Percentiles rank a stretch among this genome's conserved stretches.
Conservation (phyloP, 2,329 filamentous ascomycete genomes). For the Scedosporium boydii region DNA sequence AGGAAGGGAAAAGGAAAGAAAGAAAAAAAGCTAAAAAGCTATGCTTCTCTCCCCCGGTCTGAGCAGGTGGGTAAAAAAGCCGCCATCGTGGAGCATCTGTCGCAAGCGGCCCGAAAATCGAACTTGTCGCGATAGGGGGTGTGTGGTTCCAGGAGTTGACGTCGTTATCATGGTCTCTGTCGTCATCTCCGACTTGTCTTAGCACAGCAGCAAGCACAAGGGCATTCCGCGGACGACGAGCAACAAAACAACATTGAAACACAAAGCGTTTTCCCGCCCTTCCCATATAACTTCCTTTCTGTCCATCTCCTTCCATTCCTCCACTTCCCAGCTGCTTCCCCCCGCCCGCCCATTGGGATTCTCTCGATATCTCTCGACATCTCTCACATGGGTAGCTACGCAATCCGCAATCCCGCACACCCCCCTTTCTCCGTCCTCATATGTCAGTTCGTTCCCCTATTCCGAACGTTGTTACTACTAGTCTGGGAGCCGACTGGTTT, state of each 20-base stretch:
- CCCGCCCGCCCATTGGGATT: too few species aligned
- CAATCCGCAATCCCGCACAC: not conserved
- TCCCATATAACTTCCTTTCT: not conserved
- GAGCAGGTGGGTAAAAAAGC: not conserved
- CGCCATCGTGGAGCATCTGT: not conserved
- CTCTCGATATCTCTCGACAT: too few species aligned
- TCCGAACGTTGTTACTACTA: not conserved
- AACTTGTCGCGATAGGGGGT: slow-evolving; percentile 1
- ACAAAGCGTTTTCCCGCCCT: not conserved
- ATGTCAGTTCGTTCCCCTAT: not conserved
- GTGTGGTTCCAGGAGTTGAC: slow-evolving; percentile 1
- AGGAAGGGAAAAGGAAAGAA: not conserved
- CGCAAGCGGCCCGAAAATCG: not conserved
- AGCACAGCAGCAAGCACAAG: not conserved
- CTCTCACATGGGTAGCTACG: not conserved
- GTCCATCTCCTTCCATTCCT: not conserved
- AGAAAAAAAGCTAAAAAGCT: not conserved
- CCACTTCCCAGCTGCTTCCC: not conserved
- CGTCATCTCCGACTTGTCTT: not conserved
- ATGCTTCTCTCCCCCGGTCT: not conserved
- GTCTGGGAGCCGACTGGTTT: too few species aligned
- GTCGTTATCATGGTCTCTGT: slow-evolving; percentile 1
- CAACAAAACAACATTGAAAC: not conserved
- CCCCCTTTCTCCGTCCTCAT: not conserved
- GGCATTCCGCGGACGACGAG: not conserved